Conservation (phyloP, 345 rosid species). For the Trapa bicornis region DNA sequence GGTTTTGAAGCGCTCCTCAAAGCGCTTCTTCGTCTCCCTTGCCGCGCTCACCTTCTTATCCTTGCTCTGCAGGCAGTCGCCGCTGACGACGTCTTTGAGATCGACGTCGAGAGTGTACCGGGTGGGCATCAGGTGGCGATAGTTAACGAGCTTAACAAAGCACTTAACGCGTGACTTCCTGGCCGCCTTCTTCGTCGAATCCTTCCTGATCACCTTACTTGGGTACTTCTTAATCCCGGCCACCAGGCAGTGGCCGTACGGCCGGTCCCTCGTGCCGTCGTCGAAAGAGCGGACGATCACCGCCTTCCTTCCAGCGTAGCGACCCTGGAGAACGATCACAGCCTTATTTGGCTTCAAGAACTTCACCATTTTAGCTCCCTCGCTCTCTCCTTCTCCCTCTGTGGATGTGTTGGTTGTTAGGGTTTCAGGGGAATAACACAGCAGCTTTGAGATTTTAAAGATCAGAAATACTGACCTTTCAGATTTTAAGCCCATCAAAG, state of each 20-base stretch:
- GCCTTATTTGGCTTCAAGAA: conserved; percentile 1
- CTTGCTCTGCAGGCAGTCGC: conserved; percentile 5
- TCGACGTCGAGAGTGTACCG: conserved; percentile 7
- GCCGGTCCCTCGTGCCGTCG: conserved; percentile 5
- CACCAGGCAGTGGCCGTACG: conserved; percentile 7
- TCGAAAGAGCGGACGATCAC: conserved; percentile 4
- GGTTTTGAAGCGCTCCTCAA: conserved; percentile 2
- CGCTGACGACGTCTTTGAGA: not conserved
- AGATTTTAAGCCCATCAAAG: too few relatives aligned
- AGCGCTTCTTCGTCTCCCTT: conserved; percentile 4
- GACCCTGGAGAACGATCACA: conserved; percentile 4
- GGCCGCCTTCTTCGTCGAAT: not conserved
- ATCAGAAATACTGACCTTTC: not conserved
- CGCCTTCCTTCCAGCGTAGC: conserved; percentile 5
- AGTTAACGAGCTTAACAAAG: conserved; percentile 6
- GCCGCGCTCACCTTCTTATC: conserved; percentile 2
- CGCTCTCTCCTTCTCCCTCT: not conserved
- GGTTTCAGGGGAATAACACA: not conserved
- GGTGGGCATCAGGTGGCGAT: conserved; percentile 6
- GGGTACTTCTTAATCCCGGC: conserved; percentile 5
- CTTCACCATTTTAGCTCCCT: not conserved
- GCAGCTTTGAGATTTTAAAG: not conserved
- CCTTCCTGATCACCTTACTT: conserved; percentile 1
- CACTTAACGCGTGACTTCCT: conserved; percentile 4
- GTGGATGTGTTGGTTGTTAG: not conserved